Percentiles rank a stretch among this genome's conserved stretches.
Evolutionary conservation across 352 stramenopile species (phyloP).

Genomic region (Globisporangium rhizosaccharum): DNA sequence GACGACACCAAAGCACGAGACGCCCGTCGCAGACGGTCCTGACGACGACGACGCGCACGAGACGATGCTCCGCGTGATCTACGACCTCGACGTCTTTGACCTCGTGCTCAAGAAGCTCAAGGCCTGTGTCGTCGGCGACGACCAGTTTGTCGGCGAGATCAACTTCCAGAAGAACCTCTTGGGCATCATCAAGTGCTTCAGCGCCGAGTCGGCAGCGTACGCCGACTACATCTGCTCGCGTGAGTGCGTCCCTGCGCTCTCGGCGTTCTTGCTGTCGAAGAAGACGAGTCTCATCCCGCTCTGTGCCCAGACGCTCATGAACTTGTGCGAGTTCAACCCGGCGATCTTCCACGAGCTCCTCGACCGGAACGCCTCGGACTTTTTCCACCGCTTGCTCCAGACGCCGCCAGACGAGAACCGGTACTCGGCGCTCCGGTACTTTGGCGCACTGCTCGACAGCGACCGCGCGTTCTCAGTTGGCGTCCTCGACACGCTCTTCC

Average conservation of each 20-base stretch:
- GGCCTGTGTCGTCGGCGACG: slow-evolving; percentile 50
- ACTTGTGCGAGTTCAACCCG: slow-evolving; percentile 67
- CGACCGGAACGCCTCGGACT: slow-evolving; percentile 59
- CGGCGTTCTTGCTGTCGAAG: slow-evolving; percentile 60
- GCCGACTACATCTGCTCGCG: slow-evolving; percentile 56
- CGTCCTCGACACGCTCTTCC: slow-evolving; percentile 70
- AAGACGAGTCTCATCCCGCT: slow-evolving; percentile 63
- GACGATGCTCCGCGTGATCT: slow-evolving; percentile 46
- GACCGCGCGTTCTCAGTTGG: slow-evolving; percentile 40
- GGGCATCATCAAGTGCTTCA: slow-evolving; percentile 74
- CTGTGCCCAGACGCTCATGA: slow-evolving; percentile 71
- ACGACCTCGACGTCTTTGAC: slow-evolving; percentile 58
- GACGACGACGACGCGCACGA: slow-evolving; percentile 25
- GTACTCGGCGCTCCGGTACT: slow-evolving; percentile 66
- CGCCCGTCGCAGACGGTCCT: background rate
- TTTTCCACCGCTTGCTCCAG: slow-evolving; percentile 72
- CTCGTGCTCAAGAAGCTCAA: slow-evolving; percentile 69
- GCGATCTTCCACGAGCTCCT: slow-evolving; percentile 62
- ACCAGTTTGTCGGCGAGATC: slow-evolving; percentile 72
- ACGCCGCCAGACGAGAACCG: slow-evolving; percentile 74
- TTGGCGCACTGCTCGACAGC: slow-evolving; percentile 51
- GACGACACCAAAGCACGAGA: slow-evolving; percentile 28
- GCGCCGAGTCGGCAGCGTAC: slow-evolving; percentile 43
- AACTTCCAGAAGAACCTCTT: slow-evolving; percentile 76
- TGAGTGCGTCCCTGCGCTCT: slow-evolving; percentile 46